Evolutionary conservation across 371 early-diverging fungal genomes (phyloP).

Genomic region (Mucor mucedo): DNA sequence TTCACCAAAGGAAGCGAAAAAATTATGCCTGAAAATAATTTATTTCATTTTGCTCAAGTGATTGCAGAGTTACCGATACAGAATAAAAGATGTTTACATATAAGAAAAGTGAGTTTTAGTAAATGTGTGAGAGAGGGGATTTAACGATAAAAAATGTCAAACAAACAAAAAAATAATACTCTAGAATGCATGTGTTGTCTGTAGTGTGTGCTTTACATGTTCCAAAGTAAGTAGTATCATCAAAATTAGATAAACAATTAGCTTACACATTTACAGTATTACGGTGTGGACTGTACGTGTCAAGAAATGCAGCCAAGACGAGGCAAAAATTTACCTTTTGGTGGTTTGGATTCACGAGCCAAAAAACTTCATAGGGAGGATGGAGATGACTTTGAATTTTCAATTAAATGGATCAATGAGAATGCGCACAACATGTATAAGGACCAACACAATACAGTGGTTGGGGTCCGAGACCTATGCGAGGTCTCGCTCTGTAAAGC

Average conservation of each 20-base stretch:
- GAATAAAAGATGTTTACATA: slow-evolving; percentile 14
- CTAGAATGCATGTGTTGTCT: slow-evolving; percentile 34
- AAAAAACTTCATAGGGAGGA: slow-evolving; percentile 33
- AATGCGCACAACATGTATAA: slow-evolving; percentile 32
- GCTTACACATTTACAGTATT: slow-evolving; percentile 23
- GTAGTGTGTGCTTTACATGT: slow-evolving; percentile 35
- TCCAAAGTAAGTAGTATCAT: slow-evolving; percentile 19
- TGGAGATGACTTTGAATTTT: slow-evolving; percentile 39
- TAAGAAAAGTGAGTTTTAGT: slow-evolving; percentile 10
- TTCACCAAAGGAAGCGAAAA: neutral
- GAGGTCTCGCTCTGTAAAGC: slow-evolving; percentile 48
- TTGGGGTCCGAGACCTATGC: slow-evolving; percentile 21
- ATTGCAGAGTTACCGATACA: slow-evolving; percentile 27
- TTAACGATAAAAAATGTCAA: neutral
- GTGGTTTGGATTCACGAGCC: slow-evolving; percentile 40
- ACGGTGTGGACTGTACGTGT: slow-evolving; percentile 36
- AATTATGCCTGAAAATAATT: slow-evolving; percentile 28
- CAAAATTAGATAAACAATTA: neutral
- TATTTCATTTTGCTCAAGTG: slow-evolving; percentile 31
- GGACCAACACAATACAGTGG: slow-evolving; percentile 20
- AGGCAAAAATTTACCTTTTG: slow-evolving; percentile 40
- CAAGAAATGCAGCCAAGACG: slow-evolving; percentile 38
- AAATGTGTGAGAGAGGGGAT: too few relatives aligned
- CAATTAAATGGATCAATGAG: slow-evolving; percentile 36
- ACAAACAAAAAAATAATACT: too few relatives aligned